Percentiles rank a stretch among this genome's conserved stretches.
These are phyloP conservation scores for Vanrija humicola DNA, from an alignment of 1,284 basidiomycete genomes.

Conservation along the genomic window DNA sequence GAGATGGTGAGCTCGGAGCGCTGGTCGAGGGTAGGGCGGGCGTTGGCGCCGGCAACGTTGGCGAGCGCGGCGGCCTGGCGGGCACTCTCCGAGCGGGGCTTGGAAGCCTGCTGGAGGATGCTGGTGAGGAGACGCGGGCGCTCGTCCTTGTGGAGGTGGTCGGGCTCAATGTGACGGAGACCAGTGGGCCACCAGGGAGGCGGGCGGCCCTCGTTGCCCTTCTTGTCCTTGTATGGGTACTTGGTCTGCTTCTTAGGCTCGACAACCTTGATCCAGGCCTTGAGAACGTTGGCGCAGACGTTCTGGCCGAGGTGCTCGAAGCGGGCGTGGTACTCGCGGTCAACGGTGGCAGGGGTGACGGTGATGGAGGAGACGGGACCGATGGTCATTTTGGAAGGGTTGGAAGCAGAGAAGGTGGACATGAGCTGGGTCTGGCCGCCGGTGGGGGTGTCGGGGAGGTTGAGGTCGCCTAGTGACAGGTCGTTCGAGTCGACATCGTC, in stretches of 20 bases:
- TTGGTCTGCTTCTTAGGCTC: slow-evolving; percentile 56
- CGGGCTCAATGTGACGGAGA: slow-evolving; percentile 55
- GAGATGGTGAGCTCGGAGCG: slow-evolving; percentile 40
- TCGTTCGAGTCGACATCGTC: slow-evolving; percentile 30
- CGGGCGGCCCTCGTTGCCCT: slow-evolving; percentile 51
- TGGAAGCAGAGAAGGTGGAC: slow-evolving; percentile 26
- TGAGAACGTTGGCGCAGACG: slow-evolving; percentile 55
- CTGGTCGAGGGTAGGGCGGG: too few species aligned
- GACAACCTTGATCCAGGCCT: slow-evolving; percentile 55
- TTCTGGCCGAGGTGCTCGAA: slow-evolving; percentile 52
- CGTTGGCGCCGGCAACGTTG: neutral
- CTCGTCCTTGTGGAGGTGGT: slow-evolving; percentile 54
- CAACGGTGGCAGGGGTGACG: slow-evolving; percentile 31
- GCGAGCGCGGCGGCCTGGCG: neutral
- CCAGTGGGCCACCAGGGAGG: slow-evolving; percentile 56
- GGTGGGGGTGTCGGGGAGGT: slow-evolving; percentile 2
- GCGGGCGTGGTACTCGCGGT: slow-evolving; percentile 41
- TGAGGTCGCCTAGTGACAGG: neutral
- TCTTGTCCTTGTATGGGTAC: slow-evolving; percentile 57
- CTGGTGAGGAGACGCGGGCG: slow-evolving; percentile 50
- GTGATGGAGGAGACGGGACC: slow-evolving; percentile 30
- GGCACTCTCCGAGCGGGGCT: slow-evolving; percentile 21
- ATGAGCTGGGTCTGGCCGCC: slow-evolving; percentile 15
- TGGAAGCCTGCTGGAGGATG: slow-evolving; percentile 47
- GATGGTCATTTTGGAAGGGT: slow-evolving; percentile 19